Conservation (phyloP, 495 filamentous ascomycete species). For the Echria macrotheca region DNA sequence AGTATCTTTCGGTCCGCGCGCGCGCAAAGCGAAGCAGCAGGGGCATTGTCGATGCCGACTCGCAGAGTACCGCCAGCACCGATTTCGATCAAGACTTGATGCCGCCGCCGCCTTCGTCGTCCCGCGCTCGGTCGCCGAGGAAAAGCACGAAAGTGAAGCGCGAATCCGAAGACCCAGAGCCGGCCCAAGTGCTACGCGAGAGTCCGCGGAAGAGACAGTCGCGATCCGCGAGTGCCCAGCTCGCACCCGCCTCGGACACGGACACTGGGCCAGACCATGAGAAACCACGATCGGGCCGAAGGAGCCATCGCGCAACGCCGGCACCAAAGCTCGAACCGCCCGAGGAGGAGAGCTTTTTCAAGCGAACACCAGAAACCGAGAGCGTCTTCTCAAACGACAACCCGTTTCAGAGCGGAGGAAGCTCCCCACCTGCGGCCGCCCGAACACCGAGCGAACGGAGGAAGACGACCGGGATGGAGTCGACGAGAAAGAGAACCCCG, state of each 20-base stretch:
- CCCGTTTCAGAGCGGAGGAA: constrained; percentile 83
- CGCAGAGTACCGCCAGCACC: constrained; percentile 38
- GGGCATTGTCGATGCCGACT: constrained; percentile 77
- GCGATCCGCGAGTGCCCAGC: constrained; percentile 41
- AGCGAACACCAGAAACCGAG: constrained; percentile 40
- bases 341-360: constrained; percentile 39
- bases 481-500: constrained; percentile 21
- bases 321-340: constrained; percentile 37
- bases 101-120: constrained; percentile 35
- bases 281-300: constrained; percentile 18
- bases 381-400: constrained; percentile 81
- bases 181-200: constrained; percentile 24
- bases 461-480: constrained; percentile 30
- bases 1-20: constrained; percentile 66
- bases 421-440: constrained; percentile 27
- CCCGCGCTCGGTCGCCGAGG: constrained; percentile 42
- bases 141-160: constrained; percentile 43
- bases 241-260: constrained; percentile 38
- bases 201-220: constrained; percentile 50
- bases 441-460: constrained; percentile 39
- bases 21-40: constrained; percentile 71
- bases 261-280: constrained; percentile 47
- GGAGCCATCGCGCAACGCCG: constrained; percentile 34
- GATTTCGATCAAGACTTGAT: constrained; percentile 40
- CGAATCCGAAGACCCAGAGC: constrained; percentile 42